These are phyloP conservation scores for Alternaria panax DNA, from an alignment of 2,329 filamentous ascomycete species.

Conservation along the genomic window DNA sequence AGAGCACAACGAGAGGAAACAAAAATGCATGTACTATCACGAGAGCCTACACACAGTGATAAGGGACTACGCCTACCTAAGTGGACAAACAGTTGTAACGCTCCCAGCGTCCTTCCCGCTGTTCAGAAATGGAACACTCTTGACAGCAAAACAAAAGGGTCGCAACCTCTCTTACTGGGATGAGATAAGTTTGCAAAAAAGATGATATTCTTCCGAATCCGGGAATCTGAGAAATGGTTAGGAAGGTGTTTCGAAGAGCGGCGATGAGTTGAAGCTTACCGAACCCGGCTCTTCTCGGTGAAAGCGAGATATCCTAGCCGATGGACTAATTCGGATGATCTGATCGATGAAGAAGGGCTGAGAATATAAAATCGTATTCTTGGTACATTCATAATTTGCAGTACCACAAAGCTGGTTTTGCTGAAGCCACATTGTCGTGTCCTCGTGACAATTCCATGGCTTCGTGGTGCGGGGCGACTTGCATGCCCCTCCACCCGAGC, in stretches of 20 bases:
- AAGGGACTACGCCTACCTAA: neutral
- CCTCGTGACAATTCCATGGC: neutral
- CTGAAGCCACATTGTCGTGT: too few species aligned
- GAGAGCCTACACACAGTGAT: neutral
- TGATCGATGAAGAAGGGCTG: neutral
- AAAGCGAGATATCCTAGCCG: constrained; percentile 20
- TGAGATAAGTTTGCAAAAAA: too few species aligned
- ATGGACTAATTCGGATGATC: constrained; percentile 11
- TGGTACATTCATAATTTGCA: too few species aligned
- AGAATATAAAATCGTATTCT: too few species aligned
- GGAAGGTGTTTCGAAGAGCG: neutral
- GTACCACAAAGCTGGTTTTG: too few species aligned
- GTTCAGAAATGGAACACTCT: too few species aligned
- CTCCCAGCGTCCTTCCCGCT: too few species aligned
- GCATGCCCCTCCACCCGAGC: neutral
- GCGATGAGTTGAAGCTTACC: neutral
- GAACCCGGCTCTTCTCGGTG: constrained; percentile 18
- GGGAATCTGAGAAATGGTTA: neutral
- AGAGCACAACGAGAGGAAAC: neutral
- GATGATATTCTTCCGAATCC: neutral
- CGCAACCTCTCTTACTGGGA: neutral
- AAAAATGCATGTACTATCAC: neutral
- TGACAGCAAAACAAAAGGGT: too few species aligned
- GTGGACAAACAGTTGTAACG: neutral
- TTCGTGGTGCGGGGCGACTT: neutral